These are phyloP conservation scores for Glycine latifolia DNA, from an alignment of 306 rosid species.

Conservation along the genomic window DNA sequence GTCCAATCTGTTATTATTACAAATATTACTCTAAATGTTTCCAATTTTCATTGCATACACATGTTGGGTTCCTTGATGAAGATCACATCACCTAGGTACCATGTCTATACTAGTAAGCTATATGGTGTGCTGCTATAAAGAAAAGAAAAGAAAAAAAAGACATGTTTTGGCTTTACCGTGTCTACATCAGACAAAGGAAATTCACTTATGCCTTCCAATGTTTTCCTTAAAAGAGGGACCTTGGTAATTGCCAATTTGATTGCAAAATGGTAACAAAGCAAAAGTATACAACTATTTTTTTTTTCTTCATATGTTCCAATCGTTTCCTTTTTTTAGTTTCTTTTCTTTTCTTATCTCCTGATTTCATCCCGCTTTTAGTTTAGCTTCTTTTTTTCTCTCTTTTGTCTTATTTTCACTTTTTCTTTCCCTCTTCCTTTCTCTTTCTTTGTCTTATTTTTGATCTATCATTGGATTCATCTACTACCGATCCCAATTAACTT, in stretches of 20 bases:
- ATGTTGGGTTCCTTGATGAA: not conserved
- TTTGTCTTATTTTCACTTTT: too few relatives aligned
- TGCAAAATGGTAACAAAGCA: not conserved
- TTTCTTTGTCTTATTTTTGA: too few relatives aligned
- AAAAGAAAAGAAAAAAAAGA: not conserved
- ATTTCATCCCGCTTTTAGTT: too few relatives aligned
- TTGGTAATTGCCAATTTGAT: constrained; percentile 7
- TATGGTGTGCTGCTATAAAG: not conserved
- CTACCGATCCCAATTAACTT: too few relatives aligned
- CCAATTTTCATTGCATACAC: not conserved
- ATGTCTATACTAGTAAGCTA: not conserved
- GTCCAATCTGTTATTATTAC: not conserved
- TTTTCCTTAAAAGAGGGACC: not conserved
- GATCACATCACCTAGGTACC: not conserved
- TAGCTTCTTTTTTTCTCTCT: too few relatives aligned
- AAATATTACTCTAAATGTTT: not conserved
- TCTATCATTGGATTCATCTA: too few relatives aligned
- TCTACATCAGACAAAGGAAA: not conserved
- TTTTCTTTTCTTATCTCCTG: too few relatives aligned
- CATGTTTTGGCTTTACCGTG: not conserved
- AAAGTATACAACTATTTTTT: not conserved
- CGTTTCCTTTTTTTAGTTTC: too few relatives aligned
- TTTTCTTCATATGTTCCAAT: too few relatives aligned
- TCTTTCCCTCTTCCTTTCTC: too few relatives aligned
- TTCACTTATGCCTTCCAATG: not conserved